phyloP scores from a whole-genome alignment of 2,329 filamentous ascomycete genomes.

The Ceratocystis huliohia region DNA sequence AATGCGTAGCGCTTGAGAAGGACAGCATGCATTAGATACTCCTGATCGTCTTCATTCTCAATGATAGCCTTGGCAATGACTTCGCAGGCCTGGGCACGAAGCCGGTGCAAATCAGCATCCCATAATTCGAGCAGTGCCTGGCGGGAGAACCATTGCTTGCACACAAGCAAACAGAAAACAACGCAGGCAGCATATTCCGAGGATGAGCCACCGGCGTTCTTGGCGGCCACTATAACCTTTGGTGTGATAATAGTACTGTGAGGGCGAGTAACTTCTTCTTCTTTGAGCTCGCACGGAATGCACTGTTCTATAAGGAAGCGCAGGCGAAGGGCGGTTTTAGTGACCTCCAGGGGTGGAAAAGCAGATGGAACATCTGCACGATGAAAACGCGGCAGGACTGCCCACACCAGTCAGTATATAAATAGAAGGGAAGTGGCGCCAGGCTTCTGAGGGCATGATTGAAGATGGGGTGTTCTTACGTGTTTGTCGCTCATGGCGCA shows the following conservation, averaged over 20 bases:
- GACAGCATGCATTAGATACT: constrained; percentile 67
- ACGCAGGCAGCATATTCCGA: constrained; percentile 62
- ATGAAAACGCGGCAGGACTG: constrained; percentile 54
- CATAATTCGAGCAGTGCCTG: constrained; percentile 75
- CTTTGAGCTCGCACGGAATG: constrained; percentile 79
- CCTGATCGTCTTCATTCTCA: constrained; percentile 66
- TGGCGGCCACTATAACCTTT: constrained; percentile 67
- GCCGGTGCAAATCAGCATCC: constrained; percentile 73
- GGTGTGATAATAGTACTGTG: constrained; percentile 77
- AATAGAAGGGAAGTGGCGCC: not conserved
- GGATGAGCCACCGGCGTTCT: constrained; percentile 57
- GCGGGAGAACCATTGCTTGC: constrained; percentile 59
- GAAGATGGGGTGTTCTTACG: constrained; percentile 3
- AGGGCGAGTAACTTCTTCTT: constrained; percentile 58
- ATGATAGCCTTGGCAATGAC: constrained; percentile 77
- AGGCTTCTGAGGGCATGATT: too few relatives aligned
- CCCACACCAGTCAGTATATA: not conserved
- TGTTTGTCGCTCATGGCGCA: constrained; percentile 10
- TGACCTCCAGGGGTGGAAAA: constrained; percentile 67
- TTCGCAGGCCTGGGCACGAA: constrained; percentile 74
- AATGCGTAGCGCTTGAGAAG: constrained; percentile 84
- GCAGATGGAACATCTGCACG: constrained; percentile 46
- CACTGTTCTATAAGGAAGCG: constrained; percentile 84
- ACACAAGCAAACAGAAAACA: constrained; percentile 68
- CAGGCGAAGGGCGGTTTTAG: constrained; percentile 75